phyloP scores from a whole-genome alignment of 371 early-diverging fungal genomes.

The Circinella umbellata region DNA sequence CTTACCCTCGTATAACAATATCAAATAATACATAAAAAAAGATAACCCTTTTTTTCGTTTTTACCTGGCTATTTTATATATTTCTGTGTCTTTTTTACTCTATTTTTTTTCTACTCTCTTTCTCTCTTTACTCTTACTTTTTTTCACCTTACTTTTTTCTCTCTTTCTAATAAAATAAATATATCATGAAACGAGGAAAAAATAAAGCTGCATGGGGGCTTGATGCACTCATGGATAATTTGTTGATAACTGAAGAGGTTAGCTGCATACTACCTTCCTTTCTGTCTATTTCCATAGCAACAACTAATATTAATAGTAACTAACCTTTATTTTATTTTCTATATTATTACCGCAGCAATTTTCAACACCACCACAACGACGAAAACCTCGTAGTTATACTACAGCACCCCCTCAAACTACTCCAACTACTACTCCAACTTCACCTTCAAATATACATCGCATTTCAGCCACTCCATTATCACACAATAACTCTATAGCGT shows the following conservation, averaged over 20 bases:
- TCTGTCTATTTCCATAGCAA: no score
- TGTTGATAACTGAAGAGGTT: background rate
- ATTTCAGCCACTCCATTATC: constrained; percentile 9
- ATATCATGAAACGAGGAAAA: constrained; percentile 4
- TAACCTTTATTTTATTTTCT: background rate
- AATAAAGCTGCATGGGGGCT: constrained; percentile 5
- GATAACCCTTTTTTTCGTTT: no score
- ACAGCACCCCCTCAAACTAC: background rate
- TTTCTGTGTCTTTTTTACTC: no score
- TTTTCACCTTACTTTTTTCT: background rate
- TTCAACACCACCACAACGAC: background rate
- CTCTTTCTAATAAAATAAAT: background rate
- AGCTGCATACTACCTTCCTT: no score
- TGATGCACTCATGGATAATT: constrained; percentile 4
- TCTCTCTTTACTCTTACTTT: background rate
- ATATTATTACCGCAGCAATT: constrained; percentile 6
- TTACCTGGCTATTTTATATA: no score
- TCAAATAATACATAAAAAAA: background rate
- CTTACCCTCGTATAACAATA: background rate
- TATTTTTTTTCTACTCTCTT: constrained; percentile 9
- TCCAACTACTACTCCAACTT: background rate
- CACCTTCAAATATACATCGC: background rate
- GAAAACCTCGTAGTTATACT: background rate
- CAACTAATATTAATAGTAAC: no score
- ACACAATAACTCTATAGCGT: constrained; percentile 21